Evolutionary conservation across 140 eudicot genomes (phyloP).

Genomic region (Erigeron philadelphicus): DNA sequence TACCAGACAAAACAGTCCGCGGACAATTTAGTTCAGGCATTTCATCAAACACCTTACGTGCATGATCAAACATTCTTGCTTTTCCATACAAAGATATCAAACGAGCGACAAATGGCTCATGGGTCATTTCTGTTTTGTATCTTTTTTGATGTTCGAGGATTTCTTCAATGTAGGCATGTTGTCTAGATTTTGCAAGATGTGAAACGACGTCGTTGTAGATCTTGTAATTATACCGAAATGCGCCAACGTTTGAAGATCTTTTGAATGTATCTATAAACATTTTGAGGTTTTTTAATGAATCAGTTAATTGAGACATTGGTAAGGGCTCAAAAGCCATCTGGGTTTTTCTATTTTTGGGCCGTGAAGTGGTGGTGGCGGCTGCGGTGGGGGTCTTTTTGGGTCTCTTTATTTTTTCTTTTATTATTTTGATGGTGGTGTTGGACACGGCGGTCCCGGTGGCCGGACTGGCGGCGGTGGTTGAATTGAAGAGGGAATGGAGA

Average conservation of each 20-base stretch:
- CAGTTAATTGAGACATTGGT: constrained; percentile 32
- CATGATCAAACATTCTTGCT: constrained; percentile 51
- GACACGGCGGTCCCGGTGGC: background rate
- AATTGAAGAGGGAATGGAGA: constrained; percentile 30
- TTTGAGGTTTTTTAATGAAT: constrained; percentile 23
- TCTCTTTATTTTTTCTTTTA: constrained; percentile 19
- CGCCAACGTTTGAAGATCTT: constrained; percentile 17
- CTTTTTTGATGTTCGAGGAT: constrained; percentile 50
- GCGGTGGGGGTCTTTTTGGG: constrained; percentile 17
- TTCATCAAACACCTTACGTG: constrained; percentile 62
- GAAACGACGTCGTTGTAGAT: constrained; percentile 27
- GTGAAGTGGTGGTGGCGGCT: constrained; percentile 9
- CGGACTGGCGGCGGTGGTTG: background rate
- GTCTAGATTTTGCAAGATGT: constrained; percentile 33
- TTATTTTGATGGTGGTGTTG: constrained; percentile 14
- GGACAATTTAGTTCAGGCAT: constrained; percentile 44
- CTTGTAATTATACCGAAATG: constrained; percentile 27
- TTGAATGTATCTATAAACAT: constrained; percentile 30
- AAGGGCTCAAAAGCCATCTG: constrained; percentile 23
- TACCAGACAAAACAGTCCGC: constrained; percentile 40
- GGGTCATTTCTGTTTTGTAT: constrained; percentile 25
- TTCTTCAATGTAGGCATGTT: constrained; percentile 29
- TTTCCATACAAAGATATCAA: constrained; percentile 44
- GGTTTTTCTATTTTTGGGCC: constrained; percentile 16
- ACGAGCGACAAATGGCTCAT: constrained; percentile 37